Percentiles rank a stretch among this genome's conserved stretches.
These are phyloP conservation scores for Obba rivulosa DNA, from an alignment of 768 basidiomycete genomes.

Conservation along the genomic window DNA sequence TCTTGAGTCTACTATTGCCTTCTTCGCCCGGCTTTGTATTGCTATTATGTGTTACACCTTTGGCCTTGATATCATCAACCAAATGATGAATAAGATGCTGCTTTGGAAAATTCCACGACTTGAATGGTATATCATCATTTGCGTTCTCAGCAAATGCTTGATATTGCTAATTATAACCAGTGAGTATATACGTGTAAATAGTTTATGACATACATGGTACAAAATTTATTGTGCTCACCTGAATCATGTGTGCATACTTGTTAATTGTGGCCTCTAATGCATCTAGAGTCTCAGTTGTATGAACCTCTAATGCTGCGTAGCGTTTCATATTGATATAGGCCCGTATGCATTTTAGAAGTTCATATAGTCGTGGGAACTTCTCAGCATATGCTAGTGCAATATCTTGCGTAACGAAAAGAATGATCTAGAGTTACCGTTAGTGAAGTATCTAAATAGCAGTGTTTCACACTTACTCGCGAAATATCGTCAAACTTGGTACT, in stretches of 20 bases:
- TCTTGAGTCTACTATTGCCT: constrained; percentile 6
- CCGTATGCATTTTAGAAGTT: not conserved
- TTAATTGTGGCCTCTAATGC: not conserved
- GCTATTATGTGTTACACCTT: constrained; percentile 7
- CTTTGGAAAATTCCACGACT: constrained; percentile 15
- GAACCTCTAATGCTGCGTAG: not conserved
- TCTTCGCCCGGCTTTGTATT: constrained; percentile 13
- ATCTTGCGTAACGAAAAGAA: constrained; percentile 1
- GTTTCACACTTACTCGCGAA: not conserved
- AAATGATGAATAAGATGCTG: constrained; percentile 2
- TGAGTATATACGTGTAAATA: not conserved
- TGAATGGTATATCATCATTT: not conserved
- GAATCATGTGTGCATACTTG: not conserved
- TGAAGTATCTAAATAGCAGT: too few relatives aligned
- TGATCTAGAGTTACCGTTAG: not conserved
- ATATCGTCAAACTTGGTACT: constrained; percentile 2
- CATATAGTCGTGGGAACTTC: not conserved
- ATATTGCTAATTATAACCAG: not conserved
- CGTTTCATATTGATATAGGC: not conserved
- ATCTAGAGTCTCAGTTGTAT: not conserved
- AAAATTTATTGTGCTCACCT: not conserved
- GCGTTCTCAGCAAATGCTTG: not conserved
- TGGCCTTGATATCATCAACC: constrained; percentile 7
- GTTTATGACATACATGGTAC: not conserved
- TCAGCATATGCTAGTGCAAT: not conserved